Conservation (phyloP, 495 filamentous ascomycete species). For the Penicillium riverlandense region DNA sequence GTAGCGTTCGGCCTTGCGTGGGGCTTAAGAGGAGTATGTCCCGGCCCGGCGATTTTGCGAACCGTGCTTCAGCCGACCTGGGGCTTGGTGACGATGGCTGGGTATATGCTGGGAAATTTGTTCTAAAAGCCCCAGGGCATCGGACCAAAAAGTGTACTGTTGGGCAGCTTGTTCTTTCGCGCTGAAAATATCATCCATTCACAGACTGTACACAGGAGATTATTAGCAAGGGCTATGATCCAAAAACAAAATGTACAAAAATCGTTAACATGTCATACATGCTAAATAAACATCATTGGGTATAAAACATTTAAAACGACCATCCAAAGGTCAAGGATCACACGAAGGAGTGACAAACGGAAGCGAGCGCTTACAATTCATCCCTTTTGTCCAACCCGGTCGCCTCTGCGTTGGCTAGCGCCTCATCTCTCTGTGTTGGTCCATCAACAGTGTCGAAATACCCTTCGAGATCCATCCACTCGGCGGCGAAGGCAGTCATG, state of each 20-base stretch:
- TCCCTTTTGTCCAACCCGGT: slow-evolving; percentile 25
- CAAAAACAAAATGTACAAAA: not conserved
- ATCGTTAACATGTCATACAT: not conserved
- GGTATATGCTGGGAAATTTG: slow-evolving; percentile 39
- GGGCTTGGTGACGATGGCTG: slow-evolving; percentile 41
- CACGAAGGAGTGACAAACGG: slow-evolving; percentile 2
- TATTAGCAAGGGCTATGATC: slow-evolving; percentile 2
- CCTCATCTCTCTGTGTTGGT: not conserved
- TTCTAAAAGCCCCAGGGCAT: slow-evolving; percentile 7
- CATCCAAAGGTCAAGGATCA: not conserved
- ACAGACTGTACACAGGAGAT: slow-evolving; percentile 3
- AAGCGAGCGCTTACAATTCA: slow-evolving; percentile 38
- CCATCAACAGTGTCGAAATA: slow-evolving; percentile 14
- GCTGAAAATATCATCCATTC: slow-evolving; percentile 2
- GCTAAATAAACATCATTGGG: slow-evolving; percentile 1
- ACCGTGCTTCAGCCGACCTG: slow-evolving; percentile 41
- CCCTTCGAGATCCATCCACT: slow-evolving; percentile 89
- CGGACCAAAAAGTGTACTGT: too few relatives aligned
- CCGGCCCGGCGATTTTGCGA: slow-evolving; percentile 47
- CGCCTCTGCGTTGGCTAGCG: slow-evolving; percentile 11
- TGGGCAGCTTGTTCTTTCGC: too few relatives aligned
- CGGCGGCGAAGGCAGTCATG: slow-evolving; percentile 74
- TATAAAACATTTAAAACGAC: slow-evolving; percentile 8
- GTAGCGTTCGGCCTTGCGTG: slow-evolving; percentile 48
- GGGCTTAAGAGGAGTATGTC: slow-evolving; percentile 50